Evolutionary conservation across 2,329 filamentous ascomycete genomes (phyloP), one percentile per base, ranked within the genome.

Genomic region (Podosphaera fusca): DNA sequence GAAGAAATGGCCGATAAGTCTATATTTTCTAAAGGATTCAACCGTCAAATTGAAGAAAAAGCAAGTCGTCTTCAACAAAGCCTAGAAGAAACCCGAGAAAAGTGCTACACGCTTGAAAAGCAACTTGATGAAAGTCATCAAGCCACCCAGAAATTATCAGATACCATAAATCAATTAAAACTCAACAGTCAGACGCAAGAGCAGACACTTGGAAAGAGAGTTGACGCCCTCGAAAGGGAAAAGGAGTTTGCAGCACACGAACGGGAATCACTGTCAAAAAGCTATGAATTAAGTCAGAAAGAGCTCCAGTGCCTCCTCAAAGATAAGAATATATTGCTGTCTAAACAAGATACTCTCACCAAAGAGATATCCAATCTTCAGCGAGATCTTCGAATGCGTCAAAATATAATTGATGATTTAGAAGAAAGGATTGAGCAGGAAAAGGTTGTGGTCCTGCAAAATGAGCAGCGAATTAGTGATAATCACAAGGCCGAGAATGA

Each of bases 1-100:
- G 82, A 86, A 56, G 85, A 88, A 63, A 79, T 88, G 75, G 77
- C 83, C 30, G 82, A 89, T 69, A 88, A 87, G 63, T 89, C 85
- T 0, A 76, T 87, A 42, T 79, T 80, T 56, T 85, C 83, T 10
- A 87, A 85, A 65, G 84, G 82, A 1, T 73, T 87, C 7, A 85
- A 80, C 56, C 78, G 84, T 36, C 84, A 89, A 68, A 75, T 87
- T 21, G 84, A 89, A 64, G 83, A 86, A 62, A 86, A 81, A 67
- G 71, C 80, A 7, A 70, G 73, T 55, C 79, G 79, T 36, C 70
- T 89, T 8, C 82, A 88, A 62, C 72, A 77, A 51, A 83, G 88
- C 58, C 70, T 87, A 4, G 77, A 79, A 50, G 66, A 70, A 2
- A 65, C 78, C 55, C 70, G 71, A 51, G 69, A 73, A 59, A 70